Conservation (phyloP, 202 grass and related monocot species). For the Elaeis oleifera region DNA sequence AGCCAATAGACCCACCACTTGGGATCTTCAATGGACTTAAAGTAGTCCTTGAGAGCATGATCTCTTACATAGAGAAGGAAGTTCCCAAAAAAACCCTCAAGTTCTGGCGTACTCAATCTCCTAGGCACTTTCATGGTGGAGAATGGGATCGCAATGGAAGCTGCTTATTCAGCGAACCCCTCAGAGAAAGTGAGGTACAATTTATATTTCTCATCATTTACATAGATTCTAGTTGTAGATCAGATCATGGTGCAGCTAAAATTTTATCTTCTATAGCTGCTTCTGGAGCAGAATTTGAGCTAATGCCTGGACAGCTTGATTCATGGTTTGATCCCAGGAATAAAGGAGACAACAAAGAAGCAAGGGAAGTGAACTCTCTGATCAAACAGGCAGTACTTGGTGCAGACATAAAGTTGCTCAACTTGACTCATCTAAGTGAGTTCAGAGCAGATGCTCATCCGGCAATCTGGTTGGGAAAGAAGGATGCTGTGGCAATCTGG, state of each 20-base stretch:
- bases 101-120: conserved; percentile 79
- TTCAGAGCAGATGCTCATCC: conserved; percentile 87
- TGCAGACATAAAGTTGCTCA: conserved; percentile 52
- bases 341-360: conserved; percentile 66
- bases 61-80: conserved; percentile 73
- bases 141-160: conserved; percentile 92
- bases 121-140: conserved; percentile 76
- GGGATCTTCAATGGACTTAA: conserved; percentile 57
- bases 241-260: too few species aligned
- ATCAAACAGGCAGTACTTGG: conserved; percentile 42
- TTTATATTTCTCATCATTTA: not conserved
- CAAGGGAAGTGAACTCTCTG: conserved; percentile 44
- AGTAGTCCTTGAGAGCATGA: conserved; percentile 61
- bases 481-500: conserved; percentile 70
- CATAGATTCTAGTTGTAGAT: too few species aligned
- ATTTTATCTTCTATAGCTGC: too few species aligned
- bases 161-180: conserved; percentile 49
- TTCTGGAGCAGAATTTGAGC: not conserved
- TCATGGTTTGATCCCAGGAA: conserved; percentile 69
- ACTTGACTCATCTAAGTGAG: conserved; percentile 87
- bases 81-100: conserved; percentile 66
- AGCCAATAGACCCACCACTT: conserved; percentile 62
- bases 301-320: conserved; percentile 42
- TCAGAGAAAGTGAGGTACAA: conserved; percentile 61
- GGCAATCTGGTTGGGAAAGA: conserved; percentile 89